A percentile compares a stretch with the other conserved stretches of the same genome.
phyloP scores from a whole-genome alignment of 495 filamentous ascomycete species.

The Tricharina praecox region DNA sequence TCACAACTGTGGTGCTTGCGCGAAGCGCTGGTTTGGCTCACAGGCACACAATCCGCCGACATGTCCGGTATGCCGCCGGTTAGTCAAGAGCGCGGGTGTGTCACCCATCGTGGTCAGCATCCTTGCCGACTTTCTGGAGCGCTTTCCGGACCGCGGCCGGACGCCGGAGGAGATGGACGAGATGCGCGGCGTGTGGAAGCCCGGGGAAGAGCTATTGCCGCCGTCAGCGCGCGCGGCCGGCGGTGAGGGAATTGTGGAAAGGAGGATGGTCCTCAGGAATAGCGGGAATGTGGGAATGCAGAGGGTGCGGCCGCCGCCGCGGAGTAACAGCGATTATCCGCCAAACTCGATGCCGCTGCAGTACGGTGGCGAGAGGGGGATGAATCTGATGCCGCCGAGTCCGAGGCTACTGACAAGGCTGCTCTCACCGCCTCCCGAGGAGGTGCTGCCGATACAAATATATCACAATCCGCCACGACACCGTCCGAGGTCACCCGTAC shows the following conservation, averaged over 20 bases:
- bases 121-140: slow-evolving; percentile 58
- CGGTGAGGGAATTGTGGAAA: not conserved
- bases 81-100: slow-evolving; percentile 62
- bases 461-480: not conserved
- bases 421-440: not conserved
- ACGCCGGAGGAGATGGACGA: slow-evolving; percentile 52
- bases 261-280: slow-evolving; percentile 1
- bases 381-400: not conserved
- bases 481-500: not conserved
- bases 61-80: slow-evolving; percentile 80
- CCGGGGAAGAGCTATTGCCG: slow-evolving; percentile 59
- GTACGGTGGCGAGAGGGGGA: too few species aligned
- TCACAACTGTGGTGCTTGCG: slow-evolving; percentile 85
- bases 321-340: slow-evolving; percentile 4
- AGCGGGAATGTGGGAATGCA: not conserved
- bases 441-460: not conserved
- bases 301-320: not conserved
- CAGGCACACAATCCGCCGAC: slow-evolving; percentile 32
- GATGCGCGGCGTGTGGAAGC: slow-evolving; percentile 50
- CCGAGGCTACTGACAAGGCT: not conserved
- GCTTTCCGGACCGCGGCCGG: slow-evolving; percentile 55
- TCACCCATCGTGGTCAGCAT: slow-evolving; percentile 73
- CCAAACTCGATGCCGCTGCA: not conserved
- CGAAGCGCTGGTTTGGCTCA: slow-evolving; percentile 83
- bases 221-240: slow-evolving; percentile 18